Base-by-base conservation (phyloP, 306 rosid species). In the Chamaecrista fasciculata region DNA sequence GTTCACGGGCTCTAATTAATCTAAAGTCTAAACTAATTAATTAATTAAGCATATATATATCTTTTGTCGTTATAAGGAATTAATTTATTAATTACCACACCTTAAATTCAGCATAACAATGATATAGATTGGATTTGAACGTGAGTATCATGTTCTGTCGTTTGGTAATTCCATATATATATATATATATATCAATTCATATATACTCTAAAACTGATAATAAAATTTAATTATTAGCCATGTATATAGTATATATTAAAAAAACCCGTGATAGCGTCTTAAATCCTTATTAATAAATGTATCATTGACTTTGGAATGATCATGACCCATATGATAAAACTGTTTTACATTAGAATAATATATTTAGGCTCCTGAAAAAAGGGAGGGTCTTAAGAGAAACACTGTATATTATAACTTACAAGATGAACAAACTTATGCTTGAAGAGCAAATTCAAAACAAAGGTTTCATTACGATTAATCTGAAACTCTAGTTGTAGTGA, bases 1-100 rank as follows among this genome's bases (percentile, higher is more conserved):
- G 69, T 57, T 79, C 79, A 79, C 79, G 79, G 76, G 73, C n/a
- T 61, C 29, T 67, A 42, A 57, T 59, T 34, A 57, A 53, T 26
- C 53, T 44, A 24, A 42, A 25, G 16, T 2, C 46, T 11, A 37
- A 37, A 2, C 43, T 37, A 43, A 16, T 5, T 42, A 40, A 29
- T 16, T 1, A 12, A 6, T 11, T 25, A 1, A 5, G 9, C 9
- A 15, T 24, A 36, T 49, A 60, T 37, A 43, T 2, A 14, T 43
- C 10, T 9, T 0, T 6, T 62, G 68, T 39, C 68, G 52, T 62
- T 62, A 24, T 62, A 1, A 6, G 36, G 12, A 57, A 31, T 58
- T 4, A 16, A 16, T 2, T 43, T 25, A 7, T 43, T 56, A 56
- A 25, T 15, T 63, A 58, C n/a, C n/a, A 26, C 40, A 63, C 69